Evolutionary conservation across 306 rosid species (phyloP), one percentile per base, ranked within the genome.

Genomic region (Cicer yamashitae): DNA sequence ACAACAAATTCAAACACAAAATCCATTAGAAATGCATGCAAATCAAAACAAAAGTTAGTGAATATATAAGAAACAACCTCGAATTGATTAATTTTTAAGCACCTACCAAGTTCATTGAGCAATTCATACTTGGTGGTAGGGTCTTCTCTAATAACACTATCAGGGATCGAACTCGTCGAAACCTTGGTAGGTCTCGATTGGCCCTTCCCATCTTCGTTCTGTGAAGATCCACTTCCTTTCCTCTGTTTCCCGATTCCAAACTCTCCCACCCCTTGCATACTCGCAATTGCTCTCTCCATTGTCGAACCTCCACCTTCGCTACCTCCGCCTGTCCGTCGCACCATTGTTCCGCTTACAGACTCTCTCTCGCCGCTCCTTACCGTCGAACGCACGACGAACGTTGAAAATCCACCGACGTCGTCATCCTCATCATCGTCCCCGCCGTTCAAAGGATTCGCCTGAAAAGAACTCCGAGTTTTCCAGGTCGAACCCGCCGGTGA

Each of bases 81-180:
- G 8, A 79, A 67, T 76, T 6, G 57, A 54, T 7, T 38, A 1
- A 3, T 37, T 12, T 6, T 17, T 41, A 1, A 25, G 14, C 60
- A 81, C 90, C 69, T 75, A 94, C 98, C 98, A 53, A 94, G 97
- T 76, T 94, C 99, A 79, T 94, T 92, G 73, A 94, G 97, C 87
- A 94, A 77, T 82, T 94, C 99, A 70, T 94, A 94, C 84, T 90
- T 94, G 0, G 83, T 82, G 5, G 96, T 82, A 64, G 99, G 99
- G 76, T 94, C 99, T 86, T 94, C 99, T 81, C 87, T 85, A 77
- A 83, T 90, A 74, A 94, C 87, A 80, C 97, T 90, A 5, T 92
- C 99, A 9, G 99, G 96, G 11, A 94, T 92, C 4, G 99, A 94
- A 87, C 99, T 94, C 69, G 88, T 8, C 13, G 99, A 94, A 71